A percentile compares a stretch with the other conserved stretches of the same genome.
These are phyloP conservation scores for Melaleuca alternifolia DNA, from an alignment of 345 rosid species.

Conservation along the genomic window DNA sequence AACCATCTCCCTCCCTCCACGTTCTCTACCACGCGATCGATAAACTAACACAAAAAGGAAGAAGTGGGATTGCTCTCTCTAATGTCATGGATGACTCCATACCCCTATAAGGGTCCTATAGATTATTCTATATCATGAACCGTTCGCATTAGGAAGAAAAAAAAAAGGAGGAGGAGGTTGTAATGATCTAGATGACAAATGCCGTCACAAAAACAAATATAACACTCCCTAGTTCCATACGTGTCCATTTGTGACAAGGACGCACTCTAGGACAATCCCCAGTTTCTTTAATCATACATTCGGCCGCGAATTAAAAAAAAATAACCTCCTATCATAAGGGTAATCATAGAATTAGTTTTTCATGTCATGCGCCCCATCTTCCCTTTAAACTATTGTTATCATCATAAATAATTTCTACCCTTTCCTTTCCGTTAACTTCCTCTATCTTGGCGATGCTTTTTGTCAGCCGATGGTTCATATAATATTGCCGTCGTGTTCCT, in stretches of 20 bases:
- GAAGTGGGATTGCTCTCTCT: background rate
- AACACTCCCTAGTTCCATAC: background rate
- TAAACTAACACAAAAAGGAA: background rate
- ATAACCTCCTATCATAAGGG: background rate
- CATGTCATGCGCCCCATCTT: background rate
- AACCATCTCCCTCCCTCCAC: background rate
- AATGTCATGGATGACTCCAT: constrained; percentile 24
- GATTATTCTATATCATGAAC: background rate
- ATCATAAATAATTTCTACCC: background rate
- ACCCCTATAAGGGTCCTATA: background rate
- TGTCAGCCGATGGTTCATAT: background rate
- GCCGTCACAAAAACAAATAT: background rate
- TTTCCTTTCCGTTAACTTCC: background rate
- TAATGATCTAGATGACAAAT: constrained; percentile 1
- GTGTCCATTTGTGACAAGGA: background rate
- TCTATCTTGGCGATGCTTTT: background rate
- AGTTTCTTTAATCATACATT: background rate
- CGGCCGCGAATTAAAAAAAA: background rate
- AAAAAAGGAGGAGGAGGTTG: background rate
- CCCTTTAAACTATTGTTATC: background rate
- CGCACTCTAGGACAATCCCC: background rate
- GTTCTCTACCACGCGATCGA: background rate
- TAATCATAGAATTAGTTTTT: background rate
- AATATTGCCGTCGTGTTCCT: background rate
- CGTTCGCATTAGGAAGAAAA: background rate